Evolutionary conservation across 1,284 basidiomycete genomes (phyloP), one percentile per base, ranked within the genome.

Genomic region (Ganoderma lingzhi): DNA sequence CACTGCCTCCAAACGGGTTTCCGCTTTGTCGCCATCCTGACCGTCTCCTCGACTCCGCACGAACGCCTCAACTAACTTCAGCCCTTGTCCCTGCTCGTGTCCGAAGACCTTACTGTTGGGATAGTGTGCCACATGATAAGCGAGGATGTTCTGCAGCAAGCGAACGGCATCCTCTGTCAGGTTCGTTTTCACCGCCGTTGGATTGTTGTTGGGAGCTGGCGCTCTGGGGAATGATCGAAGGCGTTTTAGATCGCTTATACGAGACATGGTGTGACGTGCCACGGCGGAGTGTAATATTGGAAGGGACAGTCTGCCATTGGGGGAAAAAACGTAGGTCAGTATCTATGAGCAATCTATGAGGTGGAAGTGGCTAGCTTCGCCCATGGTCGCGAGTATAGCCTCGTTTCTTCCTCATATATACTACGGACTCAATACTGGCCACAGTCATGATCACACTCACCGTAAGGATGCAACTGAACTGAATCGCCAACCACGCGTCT

Each of bases 101-200:
- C 73, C 78, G 56, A 78, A 80, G n/a, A 78, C 74, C 15, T 53
- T 71, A 44, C 73, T 76, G 23, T 64, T 73, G 1, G 74, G 73
- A 42, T 65, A 69, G 69, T 77, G 68, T 23, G 71, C 76, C 60
- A 76, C 65, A 60, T 78, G 77, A 62, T 71, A 76, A 4, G 76
- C 76, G 6, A 80, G 69, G n/a, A 76, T 74, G 63, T 78, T 78
- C 58, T 72, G 73, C 17, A 70, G 64, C 23, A 78, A 70, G 37
- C 73, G 68, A 39, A 77, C 78, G 42, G 70, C 60, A 23, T 76
- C 75, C 6, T 72, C 32, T 1, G 73, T 45, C 32, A 78, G 48
- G 59, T 78, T 78, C 42, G 75, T 78, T 62, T 72, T 69, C 39
- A 80, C 75, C 0, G 63, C 42, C 4, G 73, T 60, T 2, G 75